Base-by-base conservation (phyloP, 2,329 filamentous ascomycete species). In the Aquanectria penicillioides region DNA sequence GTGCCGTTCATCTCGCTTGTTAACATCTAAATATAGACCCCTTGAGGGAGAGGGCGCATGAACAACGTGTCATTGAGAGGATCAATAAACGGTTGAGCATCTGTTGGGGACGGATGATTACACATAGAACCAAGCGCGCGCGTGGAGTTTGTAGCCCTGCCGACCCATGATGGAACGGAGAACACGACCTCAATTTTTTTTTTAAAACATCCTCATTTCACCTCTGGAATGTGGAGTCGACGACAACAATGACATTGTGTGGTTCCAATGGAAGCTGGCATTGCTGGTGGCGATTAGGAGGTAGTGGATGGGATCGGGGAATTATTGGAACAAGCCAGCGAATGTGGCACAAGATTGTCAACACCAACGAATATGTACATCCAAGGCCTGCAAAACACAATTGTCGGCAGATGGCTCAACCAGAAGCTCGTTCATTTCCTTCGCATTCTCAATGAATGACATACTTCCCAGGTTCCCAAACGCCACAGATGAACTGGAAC, bases 381-480 rank as follows among this genome's bases (percentile, higher is more conserved):
- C 63, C 68, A 61, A 70, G 60, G 55, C 62, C 59, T 65, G 59
- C 60, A 64, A 62, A 67, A 67, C 60, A 69, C 49, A 48, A 61
- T 61, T 43, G 55, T 62, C 53, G 46, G 52, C 40, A 59, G 61
- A 63, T 64, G 59, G 65, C 61, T 63, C 68, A 51, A 58, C 54
- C 59, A 43, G 65, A 69, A 68, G 61, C 59, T 55, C 48, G 41
- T 64, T 61, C 68, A 59, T 64, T 58, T 60, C 61, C 60, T 62
- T 64, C 44, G 64, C 63, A 63, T 68, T 64, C 60, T 63, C 51
- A 67, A 69, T 66, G 57, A 67, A 69, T 66, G 57, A 60, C 63
- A 63, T 62, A 62, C 66, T 69, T 64, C 64, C 63, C 62, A 65
- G 59, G 66, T 68, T 52, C 68, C 64, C 54, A 62, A 70, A 71